Evolutionary conservation across 1,139 yeast species (phyloP).

Genomic region (Pichia sp.): DNA sequence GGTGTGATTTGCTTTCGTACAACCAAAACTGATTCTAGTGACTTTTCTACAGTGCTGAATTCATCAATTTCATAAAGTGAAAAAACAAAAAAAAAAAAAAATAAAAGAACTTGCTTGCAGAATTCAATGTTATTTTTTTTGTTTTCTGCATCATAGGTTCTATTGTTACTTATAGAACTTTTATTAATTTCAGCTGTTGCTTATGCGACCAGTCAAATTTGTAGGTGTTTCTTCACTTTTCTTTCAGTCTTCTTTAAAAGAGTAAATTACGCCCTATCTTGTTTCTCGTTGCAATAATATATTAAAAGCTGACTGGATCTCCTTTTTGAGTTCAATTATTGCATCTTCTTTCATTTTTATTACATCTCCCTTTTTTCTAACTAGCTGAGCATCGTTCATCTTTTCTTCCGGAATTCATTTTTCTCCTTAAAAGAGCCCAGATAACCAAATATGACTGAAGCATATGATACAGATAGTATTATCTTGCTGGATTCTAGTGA

Average conservation of each 20-base stretch:
- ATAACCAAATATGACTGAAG: not conserved
- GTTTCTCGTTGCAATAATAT: not conserved
- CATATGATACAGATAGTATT: not conserved
- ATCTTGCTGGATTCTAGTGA: not conserved
- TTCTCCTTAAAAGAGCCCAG: not conserved
- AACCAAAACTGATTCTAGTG: too few species aligned
- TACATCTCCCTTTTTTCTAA: not conserved
- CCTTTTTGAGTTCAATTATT: not conserved
- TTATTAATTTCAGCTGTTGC: not conserved
- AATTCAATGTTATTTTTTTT: not conserved
- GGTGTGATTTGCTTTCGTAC: not conserved
- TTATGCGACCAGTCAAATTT: not conserved
- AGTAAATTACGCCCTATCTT: not conserved
- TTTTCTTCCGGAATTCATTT: not conserved
- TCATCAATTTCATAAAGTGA: not conserved
- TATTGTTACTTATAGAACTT: too few species aligned
- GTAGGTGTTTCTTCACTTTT: not conserved
- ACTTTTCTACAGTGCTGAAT: too few species aligned
- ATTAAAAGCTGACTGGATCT: not conserved
- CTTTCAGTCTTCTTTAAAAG: not conserved
- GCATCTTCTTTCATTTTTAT: not conserved
- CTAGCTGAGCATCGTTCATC: not conserved
- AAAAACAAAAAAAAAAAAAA: not conserved
- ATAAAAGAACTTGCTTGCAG: not conserved
- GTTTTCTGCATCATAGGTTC: not conserved